These are phyloP conservation scores for Cladophialophora exuberans DNA, from an alignment of 2,329 filamentous ascomycete genomes.

Conservation along the genomic window DNA sequence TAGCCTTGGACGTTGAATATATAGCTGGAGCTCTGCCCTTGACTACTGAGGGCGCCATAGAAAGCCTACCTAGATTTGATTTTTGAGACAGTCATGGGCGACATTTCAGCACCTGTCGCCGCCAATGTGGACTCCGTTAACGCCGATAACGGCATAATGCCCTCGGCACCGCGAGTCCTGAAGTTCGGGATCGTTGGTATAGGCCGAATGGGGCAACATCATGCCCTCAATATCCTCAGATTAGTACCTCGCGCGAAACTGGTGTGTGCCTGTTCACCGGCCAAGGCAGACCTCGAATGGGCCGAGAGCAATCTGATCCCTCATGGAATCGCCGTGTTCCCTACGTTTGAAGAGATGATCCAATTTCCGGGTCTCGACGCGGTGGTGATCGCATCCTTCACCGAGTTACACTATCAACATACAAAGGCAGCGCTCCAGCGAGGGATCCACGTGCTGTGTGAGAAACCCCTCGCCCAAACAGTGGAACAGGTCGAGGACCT, in stretches of 20 bases:
- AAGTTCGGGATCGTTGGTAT: slow-evolving; percentile 53
- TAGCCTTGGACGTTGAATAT: not conserved
- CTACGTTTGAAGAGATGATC: slow-evolving; percentile 53
- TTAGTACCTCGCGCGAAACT: slow-evolving; percentile 52
- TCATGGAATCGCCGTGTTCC: slow-evolving; percentile 50
- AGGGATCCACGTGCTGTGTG: slow-evolving; percentile 61
- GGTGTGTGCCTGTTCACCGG: slow-evolving; percentile 54
- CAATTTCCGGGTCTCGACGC: slow-evolving; percentile 49
- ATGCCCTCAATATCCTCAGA: slow-evolving; percentile 54
- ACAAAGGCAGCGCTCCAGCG: slow-evolving; percentile 60
- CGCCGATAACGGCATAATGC: not conserved
- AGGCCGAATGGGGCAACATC: slow-evolving; percentile 58
- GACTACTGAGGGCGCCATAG: too few relatives aligned
- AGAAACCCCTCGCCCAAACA: slow-evolving; percentile 55
- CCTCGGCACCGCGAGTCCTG: slow-evolving; percentile 1
- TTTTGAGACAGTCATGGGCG: not conserved
- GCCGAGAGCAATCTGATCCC: slow-evolving; percentile 49
- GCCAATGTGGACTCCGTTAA: not conserved
- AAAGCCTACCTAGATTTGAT: too few relatives aligned
- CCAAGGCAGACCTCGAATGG: slow-evolving; percentile 50
- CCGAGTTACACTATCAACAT: slow-evolving; percentile 60
- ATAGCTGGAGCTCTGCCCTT: too few relatives aligned
- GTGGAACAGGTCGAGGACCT: slow-evolving; percentile 20
- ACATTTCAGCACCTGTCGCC: not conserved
- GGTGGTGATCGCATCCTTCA: slow-evolving; percentile 54